Percentiles rank a stretch among this genome's conserved stretches.
Conservation (phyloP, 805 yeast species). For the Scheffersomyces spartinae region DNA sequence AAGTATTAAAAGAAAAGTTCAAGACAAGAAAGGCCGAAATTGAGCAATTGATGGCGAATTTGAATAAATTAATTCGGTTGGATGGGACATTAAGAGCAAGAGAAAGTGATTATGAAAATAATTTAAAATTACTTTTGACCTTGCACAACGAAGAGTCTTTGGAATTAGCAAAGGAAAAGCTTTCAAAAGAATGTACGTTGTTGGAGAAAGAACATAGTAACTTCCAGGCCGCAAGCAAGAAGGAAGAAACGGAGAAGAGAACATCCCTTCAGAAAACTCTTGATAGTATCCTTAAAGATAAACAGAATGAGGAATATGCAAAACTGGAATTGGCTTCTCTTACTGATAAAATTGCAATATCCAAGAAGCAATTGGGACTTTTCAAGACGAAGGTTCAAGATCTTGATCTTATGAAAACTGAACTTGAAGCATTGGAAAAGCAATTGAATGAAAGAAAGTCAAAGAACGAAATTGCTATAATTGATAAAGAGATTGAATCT, state of each 20-base stretch:
- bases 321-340: no score
- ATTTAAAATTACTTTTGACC: conserved; percentile 5
- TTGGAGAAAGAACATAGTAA: conserved; percentile 15
- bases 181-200: conserved; percentile 6
- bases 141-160: conserved; percentile 7
- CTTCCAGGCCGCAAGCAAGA: conserved; percentile 4
- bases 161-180: conserved; percentile 4
- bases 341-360: conserved; percentile 20
- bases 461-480: conserved; percentile 11
- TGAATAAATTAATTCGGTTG: conserved; percentile 27
- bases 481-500: conserved; percentile 23
- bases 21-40: conserved; percentile 10
- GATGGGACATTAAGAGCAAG: conserved; percentile 48
- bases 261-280: conserved; percentile 7
- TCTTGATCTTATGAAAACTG: no score
- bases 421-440: conserved; percentile 25
- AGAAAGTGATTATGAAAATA: conserved; percentile 18
- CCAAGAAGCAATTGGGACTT: conserved; percentile 37
- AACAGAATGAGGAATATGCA: conserved; percentile 32
- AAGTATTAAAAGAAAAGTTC: conserved; percentile 10
- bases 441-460: conserved; percentile 16
- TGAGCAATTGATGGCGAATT: conserved; percentile 14
- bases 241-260: conserved; percentile 5
- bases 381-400: no score
- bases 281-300: conserved; percentile 24